Conservation (phyloP, 2,329 filamentous ascomycete genomes). For the Claviceps pusilla region DNA sequence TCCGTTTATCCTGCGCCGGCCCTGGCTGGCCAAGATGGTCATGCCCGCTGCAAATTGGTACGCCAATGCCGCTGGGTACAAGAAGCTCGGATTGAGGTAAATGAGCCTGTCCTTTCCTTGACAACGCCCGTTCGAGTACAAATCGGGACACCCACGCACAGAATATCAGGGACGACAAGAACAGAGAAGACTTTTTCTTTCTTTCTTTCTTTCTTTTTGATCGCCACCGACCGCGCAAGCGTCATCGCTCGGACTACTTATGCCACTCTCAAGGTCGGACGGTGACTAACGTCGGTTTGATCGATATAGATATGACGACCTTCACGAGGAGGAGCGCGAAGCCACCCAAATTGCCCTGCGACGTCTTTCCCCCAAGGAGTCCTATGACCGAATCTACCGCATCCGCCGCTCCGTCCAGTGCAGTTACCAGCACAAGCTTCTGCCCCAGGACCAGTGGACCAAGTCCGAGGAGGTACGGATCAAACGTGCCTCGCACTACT, state of each 20-base stretch:
- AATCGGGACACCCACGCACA: background rate
- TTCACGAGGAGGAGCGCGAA: conserved; percentile 87
- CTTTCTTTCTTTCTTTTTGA: too few species aligned
- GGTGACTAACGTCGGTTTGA: conserved; percentile 10
- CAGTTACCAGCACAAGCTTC: conserved; percentile 47
- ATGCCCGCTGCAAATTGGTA: conserved; percentile 82
- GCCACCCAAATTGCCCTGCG: conserved; percentile 74
- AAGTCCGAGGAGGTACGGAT: conserved; percentile 36
- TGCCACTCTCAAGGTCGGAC: background rate
- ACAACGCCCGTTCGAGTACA: background rate
- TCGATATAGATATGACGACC: conserved; percentile 72
- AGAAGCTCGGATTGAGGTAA: conserved; percentile 81
- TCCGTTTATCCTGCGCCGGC: conserved; percentile 65
- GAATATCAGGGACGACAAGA: too few species aligned
- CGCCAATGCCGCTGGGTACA: conserved; percentile 75
- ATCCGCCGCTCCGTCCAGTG: conserved; percentile 85
- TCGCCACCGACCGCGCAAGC: background rate
- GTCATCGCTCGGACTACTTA: background rate
- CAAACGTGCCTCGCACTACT: background rate
- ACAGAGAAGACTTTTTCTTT: too few species aligned
- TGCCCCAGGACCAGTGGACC: conserved; percentile 47
- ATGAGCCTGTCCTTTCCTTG: background rate
- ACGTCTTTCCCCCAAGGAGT: conserved; percentile 77
- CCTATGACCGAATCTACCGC: conserved; percentile 95
- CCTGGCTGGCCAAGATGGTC: conserved; percentile 66